A percentile compares a stretch with the other conserved stretches of the same genome.
These are phyloP conservation scores for Plasmodium adleri DNA, from an alignment of 169 alveolate genomes.

Conservation along the genomic window DNA sequence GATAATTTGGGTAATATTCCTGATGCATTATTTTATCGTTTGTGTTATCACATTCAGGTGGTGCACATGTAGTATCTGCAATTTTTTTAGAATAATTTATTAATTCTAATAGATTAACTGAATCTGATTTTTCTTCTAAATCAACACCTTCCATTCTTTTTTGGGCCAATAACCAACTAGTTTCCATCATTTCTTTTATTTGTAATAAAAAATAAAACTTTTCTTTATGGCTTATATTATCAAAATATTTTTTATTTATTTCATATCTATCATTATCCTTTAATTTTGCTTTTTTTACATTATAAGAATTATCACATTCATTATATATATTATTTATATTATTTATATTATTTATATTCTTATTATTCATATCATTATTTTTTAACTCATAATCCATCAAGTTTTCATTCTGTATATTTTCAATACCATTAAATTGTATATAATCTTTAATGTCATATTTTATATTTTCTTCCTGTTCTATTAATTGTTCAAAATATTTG, in stretches of 20 bases:
- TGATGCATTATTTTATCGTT: conserved; percentile 83
- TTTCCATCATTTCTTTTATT: conserved; percentile 81
- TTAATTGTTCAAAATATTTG: conserved; percentile 34
- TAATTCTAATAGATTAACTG: conserved; percentile 80
- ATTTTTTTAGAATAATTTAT: conserved; percentile 77
- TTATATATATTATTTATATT: background rate
- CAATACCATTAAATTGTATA: no score
- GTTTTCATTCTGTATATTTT: no score
- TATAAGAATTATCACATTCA: no score
- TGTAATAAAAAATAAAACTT: conserved; percentile 75
- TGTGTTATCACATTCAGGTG: conserved; percentile 84
- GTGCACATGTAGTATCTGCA: conserved; percentile 85
- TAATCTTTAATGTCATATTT: background rate
- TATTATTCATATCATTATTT: background rate
- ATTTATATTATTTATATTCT: background rate
- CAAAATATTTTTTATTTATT: conserved; percentile 60
- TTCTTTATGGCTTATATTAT: conserved; percentile 58
- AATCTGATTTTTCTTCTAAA: conserved; percentile 67
- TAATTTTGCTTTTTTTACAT: no score
- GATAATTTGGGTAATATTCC: conserved; percentile 85
- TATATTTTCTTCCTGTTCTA: conserved; percentile 8
- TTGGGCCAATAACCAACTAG: conserved; percentile 83
- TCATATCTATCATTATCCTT: conserved; percentile 5
- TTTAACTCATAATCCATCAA: no score
- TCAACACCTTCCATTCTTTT: conserved; percentile 80